Base-by-base conservation (phyloP, 352 stramenopile genomes). In the Pilasporangium apinafurcum region DNA sequence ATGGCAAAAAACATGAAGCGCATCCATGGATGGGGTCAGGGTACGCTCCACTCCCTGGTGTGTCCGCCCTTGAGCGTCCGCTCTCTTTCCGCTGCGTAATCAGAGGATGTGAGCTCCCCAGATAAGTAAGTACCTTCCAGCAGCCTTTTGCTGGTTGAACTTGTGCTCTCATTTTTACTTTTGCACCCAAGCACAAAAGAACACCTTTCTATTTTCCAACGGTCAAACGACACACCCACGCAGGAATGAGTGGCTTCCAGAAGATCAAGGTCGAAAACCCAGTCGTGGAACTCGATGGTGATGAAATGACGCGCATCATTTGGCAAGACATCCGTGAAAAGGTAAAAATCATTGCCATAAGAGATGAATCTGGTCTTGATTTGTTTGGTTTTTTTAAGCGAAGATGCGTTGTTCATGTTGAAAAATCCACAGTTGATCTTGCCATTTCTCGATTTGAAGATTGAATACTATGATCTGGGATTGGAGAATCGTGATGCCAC, bases 241-340 rank as follows among this genome's bases (percentile, higher is more conserved):
- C n/a, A n/a, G n/a, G n/a, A n/a, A 54, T 54, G 47, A 56, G 34
- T 18, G 49, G 51, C 26, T 64, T 77, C 30, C 51, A 64, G 44
- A 93, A 93, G 65, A 83, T 93, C 56, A 58, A 57, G 18, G 81
- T 91, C 13, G 51, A 66, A 22, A 93, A 93, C 37, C 78, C 77
- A 5, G 62, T 93, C 29, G 79, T 93, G n/a, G 81, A 93, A 44
- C 69, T 93, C 28, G 79, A 92, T 43, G 79, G 81, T 16, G 83
- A 95, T 45, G 83, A 93, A 53, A 95, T 95, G 80, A 92, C 78
- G 28, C 75, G 80, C 50, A 65, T 86, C 39, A 85, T 84, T 47
- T 84, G 67, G 69, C 59, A 78, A 51, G 50, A 80, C 32, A 79
- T 88, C 36, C 57, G 59, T 17, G 55, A 83, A 36, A 83, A 79